These are phyloP conservation scores for Fusarium irregulare DNA, from an alignment of 2,329 filamentous ascomycete species.

Conservation along the genomic window DNA sequence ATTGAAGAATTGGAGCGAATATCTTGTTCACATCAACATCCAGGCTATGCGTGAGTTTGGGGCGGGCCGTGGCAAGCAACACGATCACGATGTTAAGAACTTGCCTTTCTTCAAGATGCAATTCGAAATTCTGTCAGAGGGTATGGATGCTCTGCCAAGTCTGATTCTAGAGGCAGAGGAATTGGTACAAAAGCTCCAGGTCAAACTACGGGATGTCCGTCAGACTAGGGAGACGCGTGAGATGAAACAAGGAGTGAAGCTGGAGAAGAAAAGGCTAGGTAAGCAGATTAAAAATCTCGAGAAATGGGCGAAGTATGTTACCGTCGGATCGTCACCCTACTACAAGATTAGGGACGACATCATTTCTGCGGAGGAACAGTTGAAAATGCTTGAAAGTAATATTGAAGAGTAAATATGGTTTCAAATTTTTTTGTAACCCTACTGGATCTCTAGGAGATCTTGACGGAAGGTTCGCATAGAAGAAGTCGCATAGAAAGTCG, in stretches of 20 bases:
- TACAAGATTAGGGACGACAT: background rate
- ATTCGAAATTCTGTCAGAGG: background rate
- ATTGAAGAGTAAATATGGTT: no score
- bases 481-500: no score
- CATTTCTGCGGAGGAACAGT: background rate
- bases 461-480: no score
- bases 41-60: background rate
- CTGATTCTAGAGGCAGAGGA: background rate
- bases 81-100: background rate
- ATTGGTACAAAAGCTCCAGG: background rate
- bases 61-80: no score
- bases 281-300: background rate
- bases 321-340: background rate
- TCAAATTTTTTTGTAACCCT: background rate
- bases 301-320: background rate
- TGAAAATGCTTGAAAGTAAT: background rate
- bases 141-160: background rate
- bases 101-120: background rate
- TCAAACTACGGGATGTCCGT: background rate
- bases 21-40: no score
- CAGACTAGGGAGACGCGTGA: background rate
- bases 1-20: background rate
- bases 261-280: background rate
- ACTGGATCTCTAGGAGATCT: no score
- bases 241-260: background rate